phyloP scores from a whole-genome alignment of 805 yeast species.

The Pichia kluyveri region DNA sequence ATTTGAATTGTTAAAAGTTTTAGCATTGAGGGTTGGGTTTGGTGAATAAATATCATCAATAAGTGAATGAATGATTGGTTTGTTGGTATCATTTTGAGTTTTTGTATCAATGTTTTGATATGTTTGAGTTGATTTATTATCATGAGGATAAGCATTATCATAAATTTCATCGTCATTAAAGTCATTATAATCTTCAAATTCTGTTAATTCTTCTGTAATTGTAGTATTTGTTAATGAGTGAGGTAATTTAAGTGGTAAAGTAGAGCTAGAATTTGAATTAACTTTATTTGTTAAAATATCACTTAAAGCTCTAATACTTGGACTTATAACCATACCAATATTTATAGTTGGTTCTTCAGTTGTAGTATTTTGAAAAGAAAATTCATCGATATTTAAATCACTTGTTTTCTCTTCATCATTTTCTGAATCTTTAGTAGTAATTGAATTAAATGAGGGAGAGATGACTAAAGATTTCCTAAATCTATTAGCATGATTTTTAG shows the following conservation, averaged over 20 bases:
- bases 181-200: constrained; percentile 7
- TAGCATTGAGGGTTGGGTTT: constrained; percentile 5
- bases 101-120: neutral
- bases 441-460: constrained; percentile 25
- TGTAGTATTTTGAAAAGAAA: neutral
- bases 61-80: neutral
- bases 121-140: no score
- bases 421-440: constrained; percentile 6
- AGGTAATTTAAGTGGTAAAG: constrained; percentile 1
- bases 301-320: constrained; percentile 28
- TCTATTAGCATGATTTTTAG: constrained; percentile 21
- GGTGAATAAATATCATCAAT: constrained; percentile 6
- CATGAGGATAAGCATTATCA: no score
- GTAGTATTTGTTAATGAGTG: neutral
- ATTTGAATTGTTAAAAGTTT: constrained; percentile 24
- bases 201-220: neutral
- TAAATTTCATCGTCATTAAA: neutral
- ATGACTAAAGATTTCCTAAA: constrained; percentile 25
- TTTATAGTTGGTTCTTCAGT: constrained; percentile 23
- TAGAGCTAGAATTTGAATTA: neutral
- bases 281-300: constrained; percentile 24
- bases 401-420: neutral
- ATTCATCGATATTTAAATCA: neutral
- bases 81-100: neutral
- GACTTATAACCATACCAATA: constrained; percentile 27